Evolutionary conservation across 495 filamentous ascomycete species (phyloP), one percentile per base, ranked within the genome.

Genomic region (Sordaria brevicollis): DNA sequence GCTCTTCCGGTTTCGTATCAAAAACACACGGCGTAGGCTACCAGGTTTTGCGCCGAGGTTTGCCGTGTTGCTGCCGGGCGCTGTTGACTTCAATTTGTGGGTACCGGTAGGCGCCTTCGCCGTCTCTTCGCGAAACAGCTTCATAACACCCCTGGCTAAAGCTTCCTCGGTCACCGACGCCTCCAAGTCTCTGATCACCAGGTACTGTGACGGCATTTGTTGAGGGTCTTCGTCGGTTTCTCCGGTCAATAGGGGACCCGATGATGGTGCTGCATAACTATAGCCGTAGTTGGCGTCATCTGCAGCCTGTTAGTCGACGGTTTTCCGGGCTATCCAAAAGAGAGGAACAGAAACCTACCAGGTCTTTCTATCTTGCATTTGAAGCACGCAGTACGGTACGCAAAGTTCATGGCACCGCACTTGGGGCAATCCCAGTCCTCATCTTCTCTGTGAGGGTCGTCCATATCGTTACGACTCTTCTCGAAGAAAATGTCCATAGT

Each of bases 171-270:
- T 91, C 25, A 93, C 89, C 3, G 89, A 87, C 6, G 86, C 76
- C 43, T 93, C 90, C n/a, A 97, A 81, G 17, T 88, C 87, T 57
- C 92, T 87, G 36, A 97, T 83, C 4, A 97, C 85, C 17, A 97
- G 81, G 70, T 94, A 94, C 67, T 95, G 93, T 2, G 92, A 94
- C 1, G 92, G 88, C 5, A 86, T 86, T 65, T 87, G 86, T 54
- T 94, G 89, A 5, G 90, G 86, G 8, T 91, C 90, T 57, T 88
- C 91, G 78, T 96, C 94, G 49, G 91, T 93, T 74, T 93, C 90
- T 25, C 93, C 93, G 67, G 85, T 91, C 70, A 90, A 74, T 66
- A 76, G 72, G 3, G 71, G 73, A 5, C 73, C 76, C 3, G 33
- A n/a, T n/a, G 70, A 72, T n/a, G 68, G 17, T 5, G 33, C 35